A percentile compares a stretch with the other conserved stretches of the same genome.
Conservation (phyloP, 345 rosid genomes). For the Luvunga scandens region DNA sequence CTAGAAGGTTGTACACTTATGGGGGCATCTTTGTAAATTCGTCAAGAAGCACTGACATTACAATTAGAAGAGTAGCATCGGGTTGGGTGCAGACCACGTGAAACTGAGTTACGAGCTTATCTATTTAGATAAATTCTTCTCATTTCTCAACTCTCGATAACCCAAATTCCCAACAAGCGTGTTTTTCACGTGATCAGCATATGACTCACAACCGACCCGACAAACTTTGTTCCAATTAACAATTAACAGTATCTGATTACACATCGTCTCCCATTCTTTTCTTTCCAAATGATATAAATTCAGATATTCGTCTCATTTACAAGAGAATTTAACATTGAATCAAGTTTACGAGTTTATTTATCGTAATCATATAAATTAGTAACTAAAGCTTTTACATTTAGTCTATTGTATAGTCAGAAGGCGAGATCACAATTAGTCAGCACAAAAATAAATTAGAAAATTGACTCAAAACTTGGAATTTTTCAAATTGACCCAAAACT, state of each 20-base stretch:
- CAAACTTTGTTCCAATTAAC: too few species aligned
- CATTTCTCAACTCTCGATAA: not conserved
- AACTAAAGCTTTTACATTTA: too few species aligned
- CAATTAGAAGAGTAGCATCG: not conserved
- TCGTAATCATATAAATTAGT: not conserved
- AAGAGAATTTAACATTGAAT: not conserved
- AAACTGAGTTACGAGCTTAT: not conserved
- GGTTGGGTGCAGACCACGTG: not conserved
- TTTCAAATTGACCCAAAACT: too few species aligned
- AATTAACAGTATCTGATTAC: not conserved
- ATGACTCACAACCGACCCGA: not conserved
- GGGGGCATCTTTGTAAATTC: too few species aligned
- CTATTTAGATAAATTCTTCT: not conserved
- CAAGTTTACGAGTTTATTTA: not conserved
- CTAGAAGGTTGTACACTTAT: too few species aligned
- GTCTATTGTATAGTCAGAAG: too few species aligned
- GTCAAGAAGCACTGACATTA: too few species aligned
- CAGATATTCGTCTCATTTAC: too few species aligned
- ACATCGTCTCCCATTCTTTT: too few species aligned
- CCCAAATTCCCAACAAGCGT: not conserved
- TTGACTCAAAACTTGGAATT: not conserved
- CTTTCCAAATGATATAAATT: too few species aligned
- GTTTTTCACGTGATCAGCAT: slow-evolving; percentile 1
- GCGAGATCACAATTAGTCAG: too few species aligned
- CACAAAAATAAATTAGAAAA: too few species aligned